Conservation (phyloP, 2,329 filamentous ascomycete species). For the Colletotrichum higginsianum region DNA sequence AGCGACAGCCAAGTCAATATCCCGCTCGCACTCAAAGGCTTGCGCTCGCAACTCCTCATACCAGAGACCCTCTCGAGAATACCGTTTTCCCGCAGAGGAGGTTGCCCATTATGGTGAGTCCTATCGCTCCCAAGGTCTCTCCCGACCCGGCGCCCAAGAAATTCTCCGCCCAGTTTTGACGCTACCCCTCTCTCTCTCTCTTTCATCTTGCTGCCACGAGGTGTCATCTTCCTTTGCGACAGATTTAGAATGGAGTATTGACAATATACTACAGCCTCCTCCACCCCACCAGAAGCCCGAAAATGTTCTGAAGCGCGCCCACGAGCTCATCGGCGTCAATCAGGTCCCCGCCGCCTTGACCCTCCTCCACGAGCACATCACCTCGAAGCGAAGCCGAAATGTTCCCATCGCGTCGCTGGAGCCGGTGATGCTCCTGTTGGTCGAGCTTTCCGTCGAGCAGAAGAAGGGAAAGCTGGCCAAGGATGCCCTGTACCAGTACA, state of each 20-base stretch:
- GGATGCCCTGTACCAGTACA: conserved; percentile 99
- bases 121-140: neutral
- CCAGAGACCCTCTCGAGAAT: conserved; percentile 49
- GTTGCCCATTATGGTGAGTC: conserved; percentile 58
- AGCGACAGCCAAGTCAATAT: conserved; percentile 57
- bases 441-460: conserved; percentile 96
- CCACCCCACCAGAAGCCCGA: conserved; percentile 98
- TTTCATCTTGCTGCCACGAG: conserved; percentile 74
- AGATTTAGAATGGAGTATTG: conserved; percentile 43
- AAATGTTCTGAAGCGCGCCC: conserved; percentile 98
- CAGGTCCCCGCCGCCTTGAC: conserved; percentile 93
- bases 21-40: conserved; percentile 52
- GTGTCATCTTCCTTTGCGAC: conserved; percentile 28
- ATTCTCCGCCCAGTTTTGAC: conserved; percentile 22
- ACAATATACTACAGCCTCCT: conserved; percentile 77
- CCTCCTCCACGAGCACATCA: conserved; percentile 98
- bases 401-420: conserved; percentile 95
- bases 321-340: conserved; percentile 98
- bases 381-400: conserved; percentile 97
- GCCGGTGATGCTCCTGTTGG: conserved; percentile 98
- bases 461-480: conserved; percentile 99
- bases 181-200: conserved; percentile 41
- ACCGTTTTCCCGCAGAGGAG: conserved; percentile 60
- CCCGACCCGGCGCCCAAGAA: conserved; percentile 19
- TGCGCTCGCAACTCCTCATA: conserved; percentile 55